A percentile compares a stretch with the other conserved stretches of the same genome.
phyloP scores from a whole-genome alignment of 257 asterid species.

The Nicotiana tabacum region DNA sequence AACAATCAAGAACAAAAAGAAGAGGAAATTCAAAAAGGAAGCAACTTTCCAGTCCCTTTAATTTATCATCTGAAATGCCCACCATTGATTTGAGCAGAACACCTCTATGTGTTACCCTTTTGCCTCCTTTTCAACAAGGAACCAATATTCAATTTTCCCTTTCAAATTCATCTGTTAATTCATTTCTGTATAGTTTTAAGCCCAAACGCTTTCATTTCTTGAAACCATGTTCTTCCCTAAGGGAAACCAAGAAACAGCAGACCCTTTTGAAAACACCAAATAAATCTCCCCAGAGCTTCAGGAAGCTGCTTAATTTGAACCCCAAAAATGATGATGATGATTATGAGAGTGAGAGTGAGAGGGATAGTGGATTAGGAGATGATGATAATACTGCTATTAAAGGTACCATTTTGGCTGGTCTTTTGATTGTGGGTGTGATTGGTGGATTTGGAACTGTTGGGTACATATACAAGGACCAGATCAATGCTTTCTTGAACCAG shows the following conservation, averaged over 20 bases:
- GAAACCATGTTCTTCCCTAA: constrained; percentile 78
- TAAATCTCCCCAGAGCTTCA: constrained; percentile 54
- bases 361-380: constrained; percentile 49
- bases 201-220: constrained; percentile 64
- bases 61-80: constrained; percentile 42
- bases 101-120: constrained; percentile 45
- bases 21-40: neutral
- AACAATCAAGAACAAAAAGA: neutral
- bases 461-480: constrained; percentile 77
- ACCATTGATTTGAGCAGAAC: constrained; percentile 49
- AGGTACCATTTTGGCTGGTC: constrained; percentile 65
- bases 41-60: neutral
- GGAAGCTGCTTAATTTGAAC: constrained; percentile 52
- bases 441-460: constrained; percentile 91
- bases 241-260: constrained; percentile 66
- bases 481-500: constrained; percentile 75
- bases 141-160: constrained; percentile 26
- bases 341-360: constrained; percentile 21
- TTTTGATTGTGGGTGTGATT: constrained; percentile 46
- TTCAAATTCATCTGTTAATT: constrained; percentile 9
- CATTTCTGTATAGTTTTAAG: constrained; percentile 36
- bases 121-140: constrained; percentile 24
- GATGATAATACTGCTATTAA: constrained; percentile 49
- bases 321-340: constrained; percentile 40
- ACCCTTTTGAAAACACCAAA: constrained; percentile 52